Evolutionary conservation across 257 asterid species (phyloP), one percentile per base, ranked within the genome.

Genomic region (Plantago ovata): DNA sequence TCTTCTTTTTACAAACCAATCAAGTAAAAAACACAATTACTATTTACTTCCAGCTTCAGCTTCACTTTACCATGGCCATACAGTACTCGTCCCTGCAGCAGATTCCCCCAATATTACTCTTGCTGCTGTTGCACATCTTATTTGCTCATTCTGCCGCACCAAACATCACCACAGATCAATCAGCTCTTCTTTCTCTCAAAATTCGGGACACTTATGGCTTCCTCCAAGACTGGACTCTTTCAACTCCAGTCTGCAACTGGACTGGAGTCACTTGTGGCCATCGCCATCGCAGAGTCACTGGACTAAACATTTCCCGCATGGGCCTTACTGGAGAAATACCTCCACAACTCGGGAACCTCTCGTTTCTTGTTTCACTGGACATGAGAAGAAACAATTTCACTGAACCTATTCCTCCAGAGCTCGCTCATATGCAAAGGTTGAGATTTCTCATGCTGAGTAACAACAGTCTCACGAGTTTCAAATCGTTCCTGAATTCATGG

Each of bases 201-300:
- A 12, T 49, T 22, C 1, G n/a, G 4, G 55, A 49, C 55, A 32
- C n/a, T 22, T 8, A 49, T 12, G 36, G 33, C 24, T 2, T 6
- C 4, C 10, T 49, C 10, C 4, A 49, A 49, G 15, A 49, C 9
- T 49, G 55, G 55, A 21, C 22, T 4, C 1, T 49, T 49, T 49
- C 55, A 7, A 19, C 32, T 49, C 55, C 55, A 20, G 36, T 49
- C 0, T 49, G 55, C 55, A 49, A 19, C 55, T 49, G 55, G 55
- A 49, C 55, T 11, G 66, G 66, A 38, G 57, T 61, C 49, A 61
- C 66, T 46, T 61, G 66, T 42, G 66, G 48, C 10, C 1, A 20
- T 13, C 56, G 57, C 10, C 66, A 46, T 45, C 57, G 10, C 42
- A 61, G 66, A 61, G 66, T 61, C 3, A 45, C 32, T 15, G 15